A percentile compares a stretch with the other conserved stretches of the same genome.
phyloP scores from a whole-genome alignment of 148 eudicot genomes.

The Talinum fruticosum region DNA sequence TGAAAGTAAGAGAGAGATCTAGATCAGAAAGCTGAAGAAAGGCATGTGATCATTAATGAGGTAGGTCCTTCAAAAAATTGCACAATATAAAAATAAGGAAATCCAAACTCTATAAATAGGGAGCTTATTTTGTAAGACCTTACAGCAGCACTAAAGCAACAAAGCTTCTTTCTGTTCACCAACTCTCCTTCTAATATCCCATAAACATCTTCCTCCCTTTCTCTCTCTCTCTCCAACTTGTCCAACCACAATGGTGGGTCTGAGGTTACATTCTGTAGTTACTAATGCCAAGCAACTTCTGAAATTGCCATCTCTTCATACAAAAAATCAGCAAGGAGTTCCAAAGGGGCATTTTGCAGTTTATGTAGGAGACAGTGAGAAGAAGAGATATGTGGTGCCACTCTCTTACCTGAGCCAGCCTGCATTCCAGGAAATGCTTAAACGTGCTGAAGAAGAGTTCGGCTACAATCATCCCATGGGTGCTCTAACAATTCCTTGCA shows the following conservation, averaged over 20 bases:
- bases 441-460: slow-evolving; percentile 51
- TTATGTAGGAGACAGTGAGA: slow-evolving; percentile 45
- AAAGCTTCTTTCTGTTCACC: no score
- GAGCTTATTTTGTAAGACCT: no score
- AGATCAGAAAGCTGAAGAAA: no score
- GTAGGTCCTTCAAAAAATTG: no score
- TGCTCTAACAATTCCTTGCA: slow-evolving; percentile 51
- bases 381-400: slow-evolving; percentile 48
- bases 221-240: neutral
- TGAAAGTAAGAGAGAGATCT: no score
- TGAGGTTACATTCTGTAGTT: no score
- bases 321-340: slow-evolving; percentile 29
- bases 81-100: no score
- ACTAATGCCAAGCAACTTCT: slow-evolving; percentile 27
- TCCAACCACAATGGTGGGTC: slow-evolving; percentile 11
- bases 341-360: slow-evolving; percentile 52
- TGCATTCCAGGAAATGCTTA: slow-evolving; percentile 43
- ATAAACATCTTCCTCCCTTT: no score
- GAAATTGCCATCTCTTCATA: slow-evolving; percentile 26
- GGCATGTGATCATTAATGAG: no score
- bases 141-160: no score
- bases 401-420: slow-evolving; percentile 51
- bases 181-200: no score
- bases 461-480: slow-evolving; percentile 58
- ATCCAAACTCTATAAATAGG: no score